Percentiles rank a stretch among this genome's conserved stretches.
These are phyloP conservation scores for Cryptomeria japonica DNA, from an alignment of 75 land plant species.

Conservation along the genomic window DNA sequence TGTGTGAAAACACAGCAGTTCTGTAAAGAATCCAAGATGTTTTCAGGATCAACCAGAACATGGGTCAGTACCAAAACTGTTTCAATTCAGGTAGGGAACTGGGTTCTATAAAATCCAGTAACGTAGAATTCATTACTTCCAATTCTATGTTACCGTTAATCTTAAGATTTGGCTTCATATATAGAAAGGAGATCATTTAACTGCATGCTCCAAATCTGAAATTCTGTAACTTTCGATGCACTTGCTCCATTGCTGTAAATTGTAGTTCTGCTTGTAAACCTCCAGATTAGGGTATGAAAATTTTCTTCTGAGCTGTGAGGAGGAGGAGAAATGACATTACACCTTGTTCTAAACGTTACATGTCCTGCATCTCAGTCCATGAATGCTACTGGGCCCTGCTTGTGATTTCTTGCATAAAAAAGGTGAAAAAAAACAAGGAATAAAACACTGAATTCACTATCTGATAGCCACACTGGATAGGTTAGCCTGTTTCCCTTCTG, in stretches of 20 bases:
- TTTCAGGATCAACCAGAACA: not conserved
- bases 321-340: not conserved
- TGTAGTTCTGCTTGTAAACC: not conserved
- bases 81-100: not conserved
- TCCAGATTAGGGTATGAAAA: not conserved
- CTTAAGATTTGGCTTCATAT: not conserved
- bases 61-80: not conserved
- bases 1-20: not conserved
- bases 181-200: not conserved
- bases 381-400: not conserved
- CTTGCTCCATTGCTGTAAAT: not conserved
- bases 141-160: not conserved
- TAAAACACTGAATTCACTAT: not conserved
- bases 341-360: not conserved
- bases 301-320: not conserved
- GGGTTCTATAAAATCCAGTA: not conserved
- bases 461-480: not conserved
- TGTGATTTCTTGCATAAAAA: not conserved
- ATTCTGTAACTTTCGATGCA: not conserved
- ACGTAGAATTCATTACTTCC: not conserved
- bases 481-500: not conserved
- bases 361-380: not conserved
- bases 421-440: not conserved
- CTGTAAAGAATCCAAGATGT: not conserved
- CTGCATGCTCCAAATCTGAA: not conserved